Conservation (phyloP, 345 rosid species). For the Eucalyptus tenuipes region DNA sequence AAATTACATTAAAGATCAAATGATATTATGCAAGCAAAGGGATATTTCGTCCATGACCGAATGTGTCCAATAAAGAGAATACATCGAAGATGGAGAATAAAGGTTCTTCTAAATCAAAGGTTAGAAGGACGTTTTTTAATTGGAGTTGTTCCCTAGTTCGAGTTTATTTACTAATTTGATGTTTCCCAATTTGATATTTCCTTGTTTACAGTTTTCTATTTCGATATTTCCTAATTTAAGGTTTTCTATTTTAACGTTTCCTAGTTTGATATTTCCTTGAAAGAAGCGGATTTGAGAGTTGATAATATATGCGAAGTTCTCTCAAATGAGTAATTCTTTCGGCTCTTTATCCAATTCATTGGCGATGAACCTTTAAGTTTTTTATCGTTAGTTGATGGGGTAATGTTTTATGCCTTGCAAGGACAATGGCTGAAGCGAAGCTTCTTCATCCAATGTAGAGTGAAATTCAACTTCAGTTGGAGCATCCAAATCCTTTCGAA, state of each 20-base stretch:
- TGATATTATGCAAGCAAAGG: not conserved
- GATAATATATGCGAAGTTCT: not conserved
- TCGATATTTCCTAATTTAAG: not conserved
- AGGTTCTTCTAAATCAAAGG: not conserved
- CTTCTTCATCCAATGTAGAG: not conserved
- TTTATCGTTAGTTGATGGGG: not conserved
- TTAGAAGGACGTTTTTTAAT: not conserved
- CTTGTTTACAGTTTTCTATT: not conserved
- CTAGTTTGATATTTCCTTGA: not conserved
- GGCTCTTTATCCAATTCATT: not conserved
- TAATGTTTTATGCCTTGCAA: not conserved
- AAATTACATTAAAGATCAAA: not conserved
- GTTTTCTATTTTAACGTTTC: not conserved
- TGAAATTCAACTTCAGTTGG: not conserved
- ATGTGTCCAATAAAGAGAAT: not conserved
- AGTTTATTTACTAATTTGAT: not conserved
- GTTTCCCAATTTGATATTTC: not conserved
- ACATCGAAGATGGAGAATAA: not conserved
- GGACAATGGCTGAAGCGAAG: not conserved
- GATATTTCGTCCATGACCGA: not conserved
- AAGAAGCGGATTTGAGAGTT: not conserved
- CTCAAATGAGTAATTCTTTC: not conserved
- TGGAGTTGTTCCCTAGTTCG: fast-evolving
- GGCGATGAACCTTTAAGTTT: fast-evolving
- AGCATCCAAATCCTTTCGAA: not conserved